Percentiles rank a stretch among this genome's conserved stretches.
Conservation (phyloP, 2,329 filamentous ascomycete genomes). For the Pyricularia pennisetigena region DNA sequence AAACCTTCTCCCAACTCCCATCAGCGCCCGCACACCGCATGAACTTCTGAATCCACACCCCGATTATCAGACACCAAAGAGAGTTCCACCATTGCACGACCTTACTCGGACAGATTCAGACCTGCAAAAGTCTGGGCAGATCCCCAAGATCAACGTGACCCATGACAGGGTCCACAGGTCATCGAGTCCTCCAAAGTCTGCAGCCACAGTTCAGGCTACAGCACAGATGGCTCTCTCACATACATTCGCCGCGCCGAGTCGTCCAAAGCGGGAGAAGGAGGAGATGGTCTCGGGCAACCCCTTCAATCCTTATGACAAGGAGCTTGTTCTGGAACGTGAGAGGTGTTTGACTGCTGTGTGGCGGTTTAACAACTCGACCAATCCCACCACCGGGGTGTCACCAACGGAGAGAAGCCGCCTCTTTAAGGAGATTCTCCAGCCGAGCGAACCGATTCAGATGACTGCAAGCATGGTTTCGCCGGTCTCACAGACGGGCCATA, state of each 20-base stretch:
- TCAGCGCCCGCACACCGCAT: constrained; percentile 38
- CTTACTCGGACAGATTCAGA: constrained; percentile 36
- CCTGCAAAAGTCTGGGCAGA: constrained; percentile 19
- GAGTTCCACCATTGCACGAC: constrained; percentile 52
- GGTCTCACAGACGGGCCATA: constrained; percentile 44
- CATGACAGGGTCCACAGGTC: constrained; percentile 30
- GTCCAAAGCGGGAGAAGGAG: constrained; percentile 61
- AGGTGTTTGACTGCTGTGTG: constrained; percentile 73
- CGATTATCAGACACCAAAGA: constrained; percentile 13
- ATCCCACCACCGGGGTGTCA: constrained; percentile 63
- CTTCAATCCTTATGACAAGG: constrained; percentile 71
- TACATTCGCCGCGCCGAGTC: constrained; percentile 28
- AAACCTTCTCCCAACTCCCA: constrained; percentile 51
- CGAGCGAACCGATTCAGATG: constrained; percentile 43
- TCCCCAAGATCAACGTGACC: constrained; percentile 50
- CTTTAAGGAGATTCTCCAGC: constrained; percentile 63
- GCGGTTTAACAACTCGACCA: constrained; percentile 77
- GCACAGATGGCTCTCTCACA: constrained; percentile 51
- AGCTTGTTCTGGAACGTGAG: constrained; percentile 75
- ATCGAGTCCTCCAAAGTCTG: constrained; percentile 21
- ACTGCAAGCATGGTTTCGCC: constrained; percentile 44
- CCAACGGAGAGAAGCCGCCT: constrained; percentile 57
- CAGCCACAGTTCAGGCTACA: constrained; percentile 36
- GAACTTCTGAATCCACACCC: not conserved
- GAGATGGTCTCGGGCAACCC: constrained; percentile 76